Base-by-base conservation (phyloP, 495 filamentous ascomycete genomes). In the Pyrenula massariospora region DNA sequence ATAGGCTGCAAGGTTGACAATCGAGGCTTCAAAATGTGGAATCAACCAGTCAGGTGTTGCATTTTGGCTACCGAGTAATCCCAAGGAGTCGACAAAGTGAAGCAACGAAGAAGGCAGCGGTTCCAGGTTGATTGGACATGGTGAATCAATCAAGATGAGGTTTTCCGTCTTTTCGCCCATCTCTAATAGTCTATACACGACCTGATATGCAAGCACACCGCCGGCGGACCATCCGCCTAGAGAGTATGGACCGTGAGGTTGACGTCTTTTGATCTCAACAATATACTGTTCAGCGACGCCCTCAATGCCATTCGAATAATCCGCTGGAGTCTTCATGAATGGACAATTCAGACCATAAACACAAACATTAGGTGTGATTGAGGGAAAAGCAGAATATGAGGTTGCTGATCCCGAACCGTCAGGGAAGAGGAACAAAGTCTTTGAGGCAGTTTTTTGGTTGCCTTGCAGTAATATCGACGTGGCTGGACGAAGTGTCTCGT, bases 11-110 rank as follows among this genome's bases (percentile, higher is more conserved):
- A 93, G 72, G 1, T 84, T 84, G 50, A 81, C 78, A 58, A 93
- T 86, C 48, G 86, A 86, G 19, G 86, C 81, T 1, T 81, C 71
- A 70, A 95, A 95, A 68, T 95, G 89, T 51, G 89, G 88, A 0
- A 91, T 79, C 3, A 95, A 79, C 89, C 89, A 95, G 10, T 73
- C 74, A 2, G 80, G 89, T 68, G 82, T 85, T 63, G 77, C 65
- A 57, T 73, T 80, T 19, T 59, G 69, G 8, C 69, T 62, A 58
- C 77, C 73, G 48, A 75, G n/a, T n/a, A n/a, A n/a, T n/a, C 73
- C 67, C 65, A 79, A 66, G 51, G 58, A 49, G 57, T 75, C 56
- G 60, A 70, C 63, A 66, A 66, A 65, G 57, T 73, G 49, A 62
- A 68, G 67, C 23, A 70, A 54, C 22, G 61, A 54, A 3, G 59